phyloP scores from a whole-genome alignment of 768 basidiomycete genomes.

The Trametes meyenii region DNA sequence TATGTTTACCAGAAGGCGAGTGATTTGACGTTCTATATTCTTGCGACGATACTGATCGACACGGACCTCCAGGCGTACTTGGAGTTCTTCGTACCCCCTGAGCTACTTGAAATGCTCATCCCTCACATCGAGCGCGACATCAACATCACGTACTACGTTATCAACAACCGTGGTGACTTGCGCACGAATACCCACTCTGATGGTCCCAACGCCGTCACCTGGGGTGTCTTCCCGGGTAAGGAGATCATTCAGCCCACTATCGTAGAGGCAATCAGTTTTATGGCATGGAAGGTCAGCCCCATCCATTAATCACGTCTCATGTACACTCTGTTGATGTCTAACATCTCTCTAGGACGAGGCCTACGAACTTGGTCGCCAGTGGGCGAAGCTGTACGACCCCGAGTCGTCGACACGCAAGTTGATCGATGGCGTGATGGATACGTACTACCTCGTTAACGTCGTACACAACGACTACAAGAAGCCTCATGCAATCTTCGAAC shows the following conservation, averaged over 20 bases:
- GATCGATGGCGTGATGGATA: constrained; percentile 79
- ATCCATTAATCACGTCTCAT: neutral
- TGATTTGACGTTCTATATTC: constrained; percentile 1
- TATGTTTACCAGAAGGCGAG: constrained; percentile 93
- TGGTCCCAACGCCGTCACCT: constrained; percentile 97
- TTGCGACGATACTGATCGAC: constrained; percentile 5
- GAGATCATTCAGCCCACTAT: constrained; percentile 96
- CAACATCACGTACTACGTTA: constrained; percentile 94
- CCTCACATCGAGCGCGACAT: constrained; percentile 83
- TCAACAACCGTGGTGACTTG: constrained; percentile 94
- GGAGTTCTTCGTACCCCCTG: constrained; percentile 89
- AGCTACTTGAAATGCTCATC: constrained; percentile 71
- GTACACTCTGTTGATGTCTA: neutral
- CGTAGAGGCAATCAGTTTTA: constrained; percentile 96
- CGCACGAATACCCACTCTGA: constrained; percentile 94
- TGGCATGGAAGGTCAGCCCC: constrained; percentile 89
- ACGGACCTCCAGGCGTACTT: constrained; percentile 73
- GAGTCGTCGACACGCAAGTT: constrained; percentile 74
- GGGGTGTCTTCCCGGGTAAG: constrained; percentile 98
- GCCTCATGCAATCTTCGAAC: constrained; percentile 79
- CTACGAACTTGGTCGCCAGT: constrained; percentile 88
- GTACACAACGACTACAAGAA: constrained; percentile 96
- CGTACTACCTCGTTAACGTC: constrained; percentile 87
- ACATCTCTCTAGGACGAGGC: constrained; percentile 77
- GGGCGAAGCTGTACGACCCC: constrained; percentile 85